phyloP scores from a whole-genome alignment of 352 stramenopile genomes.

The Saprolegnia diclina region DNA sequence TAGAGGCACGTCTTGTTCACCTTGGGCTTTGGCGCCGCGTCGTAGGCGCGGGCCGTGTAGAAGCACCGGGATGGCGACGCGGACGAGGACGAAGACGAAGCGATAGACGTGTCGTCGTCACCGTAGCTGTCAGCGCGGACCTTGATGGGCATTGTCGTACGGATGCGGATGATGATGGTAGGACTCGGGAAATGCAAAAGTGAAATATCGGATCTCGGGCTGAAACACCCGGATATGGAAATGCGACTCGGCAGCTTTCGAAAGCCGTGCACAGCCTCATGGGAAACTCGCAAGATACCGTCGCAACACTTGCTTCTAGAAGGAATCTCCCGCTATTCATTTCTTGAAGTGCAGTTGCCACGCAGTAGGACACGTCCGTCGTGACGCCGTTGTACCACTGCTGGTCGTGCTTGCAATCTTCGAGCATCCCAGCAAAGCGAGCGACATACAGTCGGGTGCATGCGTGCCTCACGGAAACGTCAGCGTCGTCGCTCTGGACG shows the following conservation, averaged over 20 bases:
- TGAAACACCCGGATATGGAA: conserved; percentile 15
- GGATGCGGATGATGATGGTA: not conserved
- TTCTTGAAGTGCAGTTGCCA: too few relatives aligned
- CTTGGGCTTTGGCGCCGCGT: conserved; percentile 12
- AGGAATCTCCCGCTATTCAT: too few relatives aligned
- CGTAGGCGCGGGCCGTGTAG: not conserved
- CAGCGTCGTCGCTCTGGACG: too few relatives aligned
- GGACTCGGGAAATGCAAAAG: too few relatives aligned
- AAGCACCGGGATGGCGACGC: not conserved
- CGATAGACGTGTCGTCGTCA: conserved; percentile 3
- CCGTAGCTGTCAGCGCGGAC: not conserved
- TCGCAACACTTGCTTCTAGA: too few relatives aligned
- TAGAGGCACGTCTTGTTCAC: conserved; percentile 26
- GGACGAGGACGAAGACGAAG: not conserved
- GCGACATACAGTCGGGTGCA: too few relatives aligned
- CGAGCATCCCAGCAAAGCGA: too few relatives aligned
- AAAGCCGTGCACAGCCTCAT: not conserved
- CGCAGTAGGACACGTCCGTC: too few relatives aligned
- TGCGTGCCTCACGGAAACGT: too few relatives aligned
- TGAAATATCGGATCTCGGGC: not conserved
- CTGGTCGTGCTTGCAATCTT: too few relatives aligned
- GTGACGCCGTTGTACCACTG: too few relatives aligned
- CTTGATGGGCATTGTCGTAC: conserved; percentile 3
- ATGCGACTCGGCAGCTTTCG: conserved; percentile 14
- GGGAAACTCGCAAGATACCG: not conserved